Base-by-base conservation (phyloP, 2,329 filamentous ascomycete species). In the Dothistroma septosporum region DNA sequence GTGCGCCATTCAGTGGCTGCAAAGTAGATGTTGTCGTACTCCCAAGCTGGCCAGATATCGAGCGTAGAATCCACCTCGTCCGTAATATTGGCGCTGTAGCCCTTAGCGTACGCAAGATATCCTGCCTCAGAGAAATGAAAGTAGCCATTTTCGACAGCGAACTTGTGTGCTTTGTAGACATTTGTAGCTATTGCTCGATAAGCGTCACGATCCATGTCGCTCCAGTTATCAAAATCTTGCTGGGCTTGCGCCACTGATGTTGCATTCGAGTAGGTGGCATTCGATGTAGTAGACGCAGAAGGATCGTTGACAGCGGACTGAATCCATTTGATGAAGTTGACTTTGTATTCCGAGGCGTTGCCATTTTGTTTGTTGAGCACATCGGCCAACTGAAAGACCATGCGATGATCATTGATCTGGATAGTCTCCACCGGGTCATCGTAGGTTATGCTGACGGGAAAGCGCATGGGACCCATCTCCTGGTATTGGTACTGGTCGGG, bases 401-500 rank as follows among this genome's bases (percentile, higher is more conserved):
- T 78, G 31, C 83, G 79, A 68, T 87, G 85, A 65, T 88, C 86
- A 9, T 81, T 80, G 63, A 88, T 84, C 61, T 85, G 80, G 2
- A 81, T 66, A 0, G 82, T 86, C 66, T 83, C 78, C 63, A 85
- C 85, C n/a, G 79, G 78, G 31, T 77, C 76, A 1, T 79, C 70
- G 63, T 83, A 79, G 1, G 71, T 76, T 16, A 79, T 73, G 2
- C 77, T 79, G 16, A 82, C 77, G 0, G 86, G 86, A 64, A 88
- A 85, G 1, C 85, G 77, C 85, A 88, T 88, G 0, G 85, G 84
- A 0, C 86, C 86, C 83, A 82, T 82, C 69, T 88, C 86, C 67
- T 88, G 85, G 70, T 89, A 88, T 21, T 85, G 85, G 68, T 88
- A 88, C 62, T 87, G 79, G 21, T 82, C 80, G 0, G 84, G 83